These are phyloP conservation scores for Elsinoe batatas DNA, from an alignment of 2,329 filamentous ascomycete species.

Conservation along the genomic window DNA sequence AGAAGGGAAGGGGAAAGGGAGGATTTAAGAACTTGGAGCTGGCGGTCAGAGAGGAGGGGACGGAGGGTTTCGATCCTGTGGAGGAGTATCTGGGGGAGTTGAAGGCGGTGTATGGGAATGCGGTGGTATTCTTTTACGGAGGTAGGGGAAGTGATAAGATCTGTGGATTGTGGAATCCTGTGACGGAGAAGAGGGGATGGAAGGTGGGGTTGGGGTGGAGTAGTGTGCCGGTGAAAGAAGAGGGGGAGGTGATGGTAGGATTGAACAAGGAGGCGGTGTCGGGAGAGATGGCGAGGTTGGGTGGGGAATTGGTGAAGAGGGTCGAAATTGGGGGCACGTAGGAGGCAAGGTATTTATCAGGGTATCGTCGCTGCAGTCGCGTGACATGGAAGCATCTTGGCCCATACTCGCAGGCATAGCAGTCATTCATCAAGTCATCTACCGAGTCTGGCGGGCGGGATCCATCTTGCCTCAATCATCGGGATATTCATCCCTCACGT, in stretches of 20 bases:
- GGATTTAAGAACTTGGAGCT: slow-evolving; percentile 70
- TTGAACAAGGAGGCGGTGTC: slow-evolving; percentile 60
- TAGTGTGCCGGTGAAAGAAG: slow-evolving; percentile 43
- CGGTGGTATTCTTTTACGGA: slow-evolving; percentile 72
- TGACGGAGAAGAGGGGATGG: slow-evolving; percentile 48
- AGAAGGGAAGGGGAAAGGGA: slow-evolving; percentile 35
- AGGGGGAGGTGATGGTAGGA: slow-evolving; percentile 42
- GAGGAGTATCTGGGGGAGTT: slow-evolving; percentile 59
- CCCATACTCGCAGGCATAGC: no score
- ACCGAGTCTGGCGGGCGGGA: background rate
- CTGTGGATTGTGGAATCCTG: slow-evolving; percentile 57
- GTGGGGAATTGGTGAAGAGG: slow-evolving; percentile 52
- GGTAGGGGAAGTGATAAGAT: slow-evolving; percentile 47
- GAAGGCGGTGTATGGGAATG: slow-evolving; percentile 53
- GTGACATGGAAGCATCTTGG: no score
- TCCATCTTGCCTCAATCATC: slow-evolving; percentile 52
- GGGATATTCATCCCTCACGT: slow-evolving; percentile 72
- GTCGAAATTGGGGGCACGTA: slow-evolving; percentile 44
- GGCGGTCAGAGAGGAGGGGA: slow-evolving; percentile 39
- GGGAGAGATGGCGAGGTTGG: slow-evolving; percentile 59
- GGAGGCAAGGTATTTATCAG: background rate
- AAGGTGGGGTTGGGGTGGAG: slow-evolving; percentile 62
- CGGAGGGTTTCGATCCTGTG: slow-evolving; percentile 50
- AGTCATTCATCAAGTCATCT: background rate
- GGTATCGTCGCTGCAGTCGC: no score